Evolutionary conservation across 805 yeast genomes (phyloP).

Genomic region (Saccharomycopsis microspora): DNA sequence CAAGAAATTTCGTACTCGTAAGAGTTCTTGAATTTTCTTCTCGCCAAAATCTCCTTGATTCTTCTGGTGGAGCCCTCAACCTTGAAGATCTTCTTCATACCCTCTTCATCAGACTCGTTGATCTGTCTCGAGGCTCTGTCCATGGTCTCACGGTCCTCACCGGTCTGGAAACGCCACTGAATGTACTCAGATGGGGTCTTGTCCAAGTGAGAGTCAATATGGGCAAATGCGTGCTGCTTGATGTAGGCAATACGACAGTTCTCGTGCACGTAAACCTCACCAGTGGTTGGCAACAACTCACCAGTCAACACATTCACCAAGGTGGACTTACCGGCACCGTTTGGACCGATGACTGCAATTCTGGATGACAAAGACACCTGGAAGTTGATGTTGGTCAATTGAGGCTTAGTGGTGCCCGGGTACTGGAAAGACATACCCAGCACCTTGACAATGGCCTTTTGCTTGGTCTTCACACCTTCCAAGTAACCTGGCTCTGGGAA

Average conservation of each 20-base stretch:
- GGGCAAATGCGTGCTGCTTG: constrained; percentile 99
- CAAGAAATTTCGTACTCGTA: constrained; percentile 99
- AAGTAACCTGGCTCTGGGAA: constrained; percentile 99
- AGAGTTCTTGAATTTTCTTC: constrained; percentile 99
- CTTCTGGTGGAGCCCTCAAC: constrained; percentile 98
- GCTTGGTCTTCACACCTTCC: constrained; percentile 99
- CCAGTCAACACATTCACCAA: constrained; percentile 98
- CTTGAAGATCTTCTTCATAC: constrained; percentile 99
- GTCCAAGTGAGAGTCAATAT: constrained; percentile 97
- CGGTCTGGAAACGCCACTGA: constrained; percentile 99
- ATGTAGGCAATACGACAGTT: constrained; percentile 99
- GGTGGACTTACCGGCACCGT: constrained; percentile 99
- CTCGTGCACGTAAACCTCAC: constrained; percentile 99
- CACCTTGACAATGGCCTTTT: constrained; percentile 98
- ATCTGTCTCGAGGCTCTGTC: constrained; percentile 99
- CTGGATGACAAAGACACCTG: constrained; percentile 98
- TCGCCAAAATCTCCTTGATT: constrained; percentile 84
- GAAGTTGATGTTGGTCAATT: constrained; percentile 83
- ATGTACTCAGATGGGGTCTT: constrained; percentile 99
- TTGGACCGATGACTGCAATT: constrained; percentile 99
- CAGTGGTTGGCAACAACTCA: constrained; percentile 95
- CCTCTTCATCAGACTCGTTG: constrained; percentile 92
- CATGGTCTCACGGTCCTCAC: constrained; percentile 99
- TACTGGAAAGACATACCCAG: constrained; percentile 97
- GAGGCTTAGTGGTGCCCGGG: constrained; percentile 98